A percentile compares a stretch with the other conserved stretches of the same genome.
These are phyloP conservation scores for Voacanga thouarsii DNA, from an alignment of 257 asterid species.

Conservation along the genomic window DNA sequence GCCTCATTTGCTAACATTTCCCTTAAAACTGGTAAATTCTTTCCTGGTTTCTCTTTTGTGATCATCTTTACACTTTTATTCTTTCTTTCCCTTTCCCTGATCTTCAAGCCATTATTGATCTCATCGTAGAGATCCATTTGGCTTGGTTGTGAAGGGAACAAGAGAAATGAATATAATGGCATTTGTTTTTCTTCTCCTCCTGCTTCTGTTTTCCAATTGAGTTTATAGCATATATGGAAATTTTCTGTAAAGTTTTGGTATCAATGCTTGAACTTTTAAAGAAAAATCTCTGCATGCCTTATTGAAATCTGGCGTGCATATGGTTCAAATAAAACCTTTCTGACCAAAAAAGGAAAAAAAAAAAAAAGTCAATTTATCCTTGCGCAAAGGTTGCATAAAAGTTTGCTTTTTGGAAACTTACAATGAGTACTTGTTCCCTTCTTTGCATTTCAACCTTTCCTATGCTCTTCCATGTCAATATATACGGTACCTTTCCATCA, in stretches of 20 bases:
- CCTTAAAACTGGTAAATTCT: slow-evolving; percentile 25
- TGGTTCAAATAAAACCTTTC: neutral
- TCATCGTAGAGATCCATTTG: neutral
- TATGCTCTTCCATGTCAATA: neutral
- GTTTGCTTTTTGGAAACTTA: neutral
- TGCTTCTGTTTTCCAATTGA: neutral
- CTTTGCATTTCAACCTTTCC: neutral
- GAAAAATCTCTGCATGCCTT: neutral
- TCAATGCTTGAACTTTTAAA: neutral
- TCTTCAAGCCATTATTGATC: neutral
- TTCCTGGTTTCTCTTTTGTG: neutral
- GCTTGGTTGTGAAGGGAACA: neutral
- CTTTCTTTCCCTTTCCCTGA: neutral
- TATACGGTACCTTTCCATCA: neutral
- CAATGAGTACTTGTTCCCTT: neutral
- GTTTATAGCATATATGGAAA: neutral
- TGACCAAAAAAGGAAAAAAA: too few species aligned
- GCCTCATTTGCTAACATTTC: slow-evolving; percentile 41
- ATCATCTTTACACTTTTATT: neutral
- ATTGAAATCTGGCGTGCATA: neutral
- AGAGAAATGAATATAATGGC: neutral
- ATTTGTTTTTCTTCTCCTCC: neutral
- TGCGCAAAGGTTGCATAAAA: neutral
- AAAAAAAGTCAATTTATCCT: too few species aligned
- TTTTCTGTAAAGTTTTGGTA: neutral